A percentile compares a stretch with the other conserved stretches of the same genome.
phyloP scores from a whole-genome alignment of 1,284 basidiomycete species.

The Baeospora myosura region DNA sequence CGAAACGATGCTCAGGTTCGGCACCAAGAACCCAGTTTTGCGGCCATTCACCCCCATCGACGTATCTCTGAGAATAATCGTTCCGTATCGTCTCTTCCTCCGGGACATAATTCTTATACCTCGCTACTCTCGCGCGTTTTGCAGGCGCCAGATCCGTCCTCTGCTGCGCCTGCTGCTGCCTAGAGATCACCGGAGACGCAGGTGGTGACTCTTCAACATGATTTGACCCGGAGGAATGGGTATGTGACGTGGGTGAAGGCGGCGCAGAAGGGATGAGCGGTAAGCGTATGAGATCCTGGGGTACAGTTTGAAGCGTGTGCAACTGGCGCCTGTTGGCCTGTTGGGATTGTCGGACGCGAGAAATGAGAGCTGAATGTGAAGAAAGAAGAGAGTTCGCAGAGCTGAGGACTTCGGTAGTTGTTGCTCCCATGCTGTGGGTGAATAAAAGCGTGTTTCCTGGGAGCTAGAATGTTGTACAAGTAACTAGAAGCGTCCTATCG shows the following conservation, averaged over 20 bases:
- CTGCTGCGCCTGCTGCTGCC: slow-evolving; percentile 32
- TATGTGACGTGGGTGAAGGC: slow-evolving; percentile 26
- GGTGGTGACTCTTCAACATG: slow-evolving; percentile 33
- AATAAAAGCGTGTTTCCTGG: too few species aligned
- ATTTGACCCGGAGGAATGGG: slow-evolving; percentile 23
- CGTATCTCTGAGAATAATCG: slow-evolving; percentile 89
- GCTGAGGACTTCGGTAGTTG: slow-evolving; percentile 32
- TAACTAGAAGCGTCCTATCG: too few species aligned
- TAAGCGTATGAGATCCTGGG: slow-evolving; percentile 32
- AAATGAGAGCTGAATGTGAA: slow-evolving; percentile 34
- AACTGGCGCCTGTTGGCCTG: slow-evolving; percentile 26
- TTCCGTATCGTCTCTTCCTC: slow-evolving; percentile 94
- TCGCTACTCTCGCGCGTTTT: slow-evolving; percentile 60
- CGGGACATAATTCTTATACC: slow-evolving; percentile 74
- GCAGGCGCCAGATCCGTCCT: slow-evolving; percentile 51
- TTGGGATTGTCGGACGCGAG: slow-evolving; percentile 28
- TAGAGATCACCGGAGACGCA: slow-evolving; percentile 35
- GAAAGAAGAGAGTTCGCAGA: slow-evolving; percentile 45
- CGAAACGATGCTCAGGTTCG: slow-evolving; percentile 79
- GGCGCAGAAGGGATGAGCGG: slow-evolving; percentile 41
- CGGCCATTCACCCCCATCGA: slow-evolving; percentile 84
- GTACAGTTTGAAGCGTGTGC: slow-evolving; percentile 22
- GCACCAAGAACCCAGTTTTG: slow-evolving; percentile 88
- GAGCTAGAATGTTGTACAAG: too few species aligned
- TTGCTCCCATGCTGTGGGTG: too few species aligned